Percentiles rank a stretch among this genome's conserved stretches.
Conservation (phyloP, 495 filamentous ascomycete genomes). For the Astrocystis sublimbata region DNA sequence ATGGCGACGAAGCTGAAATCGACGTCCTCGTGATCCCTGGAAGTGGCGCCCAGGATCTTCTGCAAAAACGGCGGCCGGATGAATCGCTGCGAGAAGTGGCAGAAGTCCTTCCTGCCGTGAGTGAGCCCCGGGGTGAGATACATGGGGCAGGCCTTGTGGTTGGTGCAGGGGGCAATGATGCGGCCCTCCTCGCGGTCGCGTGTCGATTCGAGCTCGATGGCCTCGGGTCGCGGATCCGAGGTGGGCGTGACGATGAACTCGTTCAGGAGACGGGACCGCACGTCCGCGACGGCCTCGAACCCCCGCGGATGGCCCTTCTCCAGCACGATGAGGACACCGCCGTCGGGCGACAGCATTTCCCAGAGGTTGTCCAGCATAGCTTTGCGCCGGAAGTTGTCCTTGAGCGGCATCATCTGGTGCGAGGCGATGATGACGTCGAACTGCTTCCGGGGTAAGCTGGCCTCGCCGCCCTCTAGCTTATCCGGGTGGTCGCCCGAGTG, state of each 20-base stretch:
- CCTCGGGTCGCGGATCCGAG: conserved; percentile 36
- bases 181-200: conserved; percentile 67
- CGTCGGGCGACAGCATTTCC: conserved; percentile 78
- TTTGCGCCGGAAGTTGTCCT: conserved; percentile 72
- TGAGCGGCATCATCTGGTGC: conserved; percentile 71
- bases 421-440: conserved; percentile 91
- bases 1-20: conserved; percentile 86
- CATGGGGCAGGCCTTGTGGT: conserved; percentile 86
- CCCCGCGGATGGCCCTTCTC: conserved; percentile 91
- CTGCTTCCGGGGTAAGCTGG: conserved; percentile 62
- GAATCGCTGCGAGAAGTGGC: conserved; percentile 87
- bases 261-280: conserved; percentile 73
- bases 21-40: conserved; percentile 86
- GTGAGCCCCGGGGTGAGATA: conserved; percentile 68
- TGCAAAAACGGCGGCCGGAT: conserved; percentile 82
- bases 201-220: conserved; percentile 31
- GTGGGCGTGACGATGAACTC: conserved; percentile 70
- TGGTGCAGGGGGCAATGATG: conserved; percentile 96
- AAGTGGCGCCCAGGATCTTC: conserved; percentile 64
- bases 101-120: conserved; percentile 80
- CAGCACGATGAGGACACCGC: conserved; percentile 82
- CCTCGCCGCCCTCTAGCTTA: conserved; percentile 40
- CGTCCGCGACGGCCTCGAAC: conserved; percentile 87
- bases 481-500: conserved; percentile 52
- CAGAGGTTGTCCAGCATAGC: conserved; percentile 81